These are phyloP conservation scores for Alternaria ventricosa DNA, from an alignment of 2,329 filamentous ascomycete species.

Conservation along the genomic window DNA sequence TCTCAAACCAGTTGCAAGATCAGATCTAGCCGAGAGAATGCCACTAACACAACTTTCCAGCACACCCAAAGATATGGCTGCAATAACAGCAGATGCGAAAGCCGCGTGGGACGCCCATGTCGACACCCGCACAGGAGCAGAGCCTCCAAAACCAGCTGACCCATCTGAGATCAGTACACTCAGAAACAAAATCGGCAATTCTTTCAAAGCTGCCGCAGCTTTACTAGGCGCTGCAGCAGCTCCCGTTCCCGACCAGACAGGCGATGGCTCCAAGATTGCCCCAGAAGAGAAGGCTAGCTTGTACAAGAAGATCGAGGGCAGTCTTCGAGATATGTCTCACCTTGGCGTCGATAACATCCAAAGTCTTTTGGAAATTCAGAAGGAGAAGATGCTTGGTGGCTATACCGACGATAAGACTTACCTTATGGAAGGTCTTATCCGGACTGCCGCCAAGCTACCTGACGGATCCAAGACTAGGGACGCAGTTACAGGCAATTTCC, in stretches of 20 bases:
- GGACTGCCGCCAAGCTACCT: slow-evolving; percentile 53
- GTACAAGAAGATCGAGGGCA: slow-evolving; percentile 43
- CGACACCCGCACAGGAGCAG: slow-evolving; percentile 39
- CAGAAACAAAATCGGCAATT: slow-evolving; percentile 34
- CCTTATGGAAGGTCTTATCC: slow-evolving; percentile 65
- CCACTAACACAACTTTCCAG: slow-evolving; percentile 3
- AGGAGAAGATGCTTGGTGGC: slow-evolving; percentile 55
- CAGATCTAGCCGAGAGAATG: not conserved
- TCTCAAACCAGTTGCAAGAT: not conserved
- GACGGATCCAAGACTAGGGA: slow-evolving; percentile 48
- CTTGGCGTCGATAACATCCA: slow-evolving; percentile 45
- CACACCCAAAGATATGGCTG: slow-evolving; percentile 12
- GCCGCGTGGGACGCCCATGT: slow-evolving; percentile 37
- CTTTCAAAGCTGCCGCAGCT: slow-evolving; percentile 37
- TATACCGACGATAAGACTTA: slow-evolving; percentile 67
- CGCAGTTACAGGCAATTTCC: slow-evolving; percentile 52
- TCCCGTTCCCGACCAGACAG: slow-evolving; percentile 48
- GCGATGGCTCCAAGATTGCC: slow-evolving; percentile 52
- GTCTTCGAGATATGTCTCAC: slow-evolving; percentile 41
- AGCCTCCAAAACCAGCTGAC: slow-evolving; percentile 38
- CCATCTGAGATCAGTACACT: slow-evolving; percentile 43
- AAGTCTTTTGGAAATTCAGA: slow-evolving; percentile 46
- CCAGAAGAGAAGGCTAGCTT: slow-evolving; percentile 40
- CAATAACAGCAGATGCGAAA: slow-evolving; percentile 25
- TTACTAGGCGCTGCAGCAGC: slow-evolving; percentile 38